A percentile compares a stretch with the other conserved stretches of the same genome.
Evolutionary conservation across 345 rosid genomes (phyloP).

Genomic region (Populus ilicifolia): DNA sequence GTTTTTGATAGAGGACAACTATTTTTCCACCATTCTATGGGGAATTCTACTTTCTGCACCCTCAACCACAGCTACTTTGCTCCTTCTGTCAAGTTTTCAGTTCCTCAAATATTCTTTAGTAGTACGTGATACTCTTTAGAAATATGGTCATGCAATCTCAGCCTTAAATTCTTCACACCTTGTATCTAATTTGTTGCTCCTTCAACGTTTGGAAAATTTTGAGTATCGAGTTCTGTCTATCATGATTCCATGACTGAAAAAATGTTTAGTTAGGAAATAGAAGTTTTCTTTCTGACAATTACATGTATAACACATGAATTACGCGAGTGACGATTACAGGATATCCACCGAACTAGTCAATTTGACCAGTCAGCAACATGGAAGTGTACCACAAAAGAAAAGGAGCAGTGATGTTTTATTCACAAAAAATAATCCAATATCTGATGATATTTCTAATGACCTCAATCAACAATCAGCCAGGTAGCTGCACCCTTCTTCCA

Average conservation of each 20-base stretch:
- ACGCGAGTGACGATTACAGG: slow-evolving; percentile 32
- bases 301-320: not conserved
- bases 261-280: not conserved
- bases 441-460: slow-evolving; percentile 33
- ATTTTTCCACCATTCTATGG: not conserved
- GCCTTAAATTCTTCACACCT: too few species aligned
- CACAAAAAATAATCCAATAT: slow-evolving; percentile 23
- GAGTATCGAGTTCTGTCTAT: not conserved
- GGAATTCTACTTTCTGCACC: not conserved
- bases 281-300: not conserved
- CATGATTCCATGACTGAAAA: not conserved
- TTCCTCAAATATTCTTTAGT: not conserved
- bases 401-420: slow-evolving; percentile 39
- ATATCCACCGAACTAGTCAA: slow-evolving; percentile 47
- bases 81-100: not conserved
- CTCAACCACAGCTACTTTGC: too few species aligned
- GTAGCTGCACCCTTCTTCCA: slow-evolving; percentile 19
- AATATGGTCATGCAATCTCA: too few species aligned
- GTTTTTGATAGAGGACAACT: not conserved
- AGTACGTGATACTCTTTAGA: too few species aligned
- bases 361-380: slow-evolving; percentile 40
- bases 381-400: slow-evolving; percentile 34
- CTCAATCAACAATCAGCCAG: slow-evolving; percentile 41
- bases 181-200: not conserved
- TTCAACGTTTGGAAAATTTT: not conserved